Conservation (phyloP, 148 eudicot species). For the Amaranthus cruentus region DNA sequence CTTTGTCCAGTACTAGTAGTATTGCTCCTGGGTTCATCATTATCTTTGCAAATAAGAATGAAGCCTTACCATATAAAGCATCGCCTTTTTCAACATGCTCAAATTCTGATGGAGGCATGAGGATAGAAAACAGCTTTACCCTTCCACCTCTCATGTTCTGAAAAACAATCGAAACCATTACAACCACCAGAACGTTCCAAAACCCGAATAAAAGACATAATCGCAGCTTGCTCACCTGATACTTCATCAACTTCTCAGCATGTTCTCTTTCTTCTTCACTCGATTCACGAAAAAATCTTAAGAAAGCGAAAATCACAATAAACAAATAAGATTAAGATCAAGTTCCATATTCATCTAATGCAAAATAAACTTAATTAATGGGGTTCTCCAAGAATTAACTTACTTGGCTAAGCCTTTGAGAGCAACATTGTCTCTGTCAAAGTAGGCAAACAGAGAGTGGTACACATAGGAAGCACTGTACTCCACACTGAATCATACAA, state of each 20-base stretch:
- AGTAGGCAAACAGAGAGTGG: conserved; percentile 75
- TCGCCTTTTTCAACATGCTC: conserved; percentile 79
- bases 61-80: conserved; percentile 62
- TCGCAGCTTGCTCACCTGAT: conserved; percentile 45
- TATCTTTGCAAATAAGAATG: not conserved
- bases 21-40: no score
- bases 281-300: conserved; percentile 77
- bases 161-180: not conserved
- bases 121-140: conserved; percentile 52
- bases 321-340: not conserved
- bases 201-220: not conserved
- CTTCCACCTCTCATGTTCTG: conserved; percentile 88
- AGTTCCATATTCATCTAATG: not conserved
- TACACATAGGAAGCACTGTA: conserved; percentile 84
- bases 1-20: no score
- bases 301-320: not conserved
- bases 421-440: conserved; percentile 84
- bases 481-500: conserved; percentile 60
- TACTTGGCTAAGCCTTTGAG: conserved; percentile 86
- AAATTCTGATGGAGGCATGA: conserved; percentile 60
- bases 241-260: conserved; percentile 83
- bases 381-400: conserved; percentile 15
- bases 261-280: conserved; percentile 88
- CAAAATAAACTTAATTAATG: not conserved
- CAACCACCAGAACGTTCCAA: not conserved